Base-by-base conservation (phyloP, 805 yeast species). In the Starmerella sp. region DNA sequence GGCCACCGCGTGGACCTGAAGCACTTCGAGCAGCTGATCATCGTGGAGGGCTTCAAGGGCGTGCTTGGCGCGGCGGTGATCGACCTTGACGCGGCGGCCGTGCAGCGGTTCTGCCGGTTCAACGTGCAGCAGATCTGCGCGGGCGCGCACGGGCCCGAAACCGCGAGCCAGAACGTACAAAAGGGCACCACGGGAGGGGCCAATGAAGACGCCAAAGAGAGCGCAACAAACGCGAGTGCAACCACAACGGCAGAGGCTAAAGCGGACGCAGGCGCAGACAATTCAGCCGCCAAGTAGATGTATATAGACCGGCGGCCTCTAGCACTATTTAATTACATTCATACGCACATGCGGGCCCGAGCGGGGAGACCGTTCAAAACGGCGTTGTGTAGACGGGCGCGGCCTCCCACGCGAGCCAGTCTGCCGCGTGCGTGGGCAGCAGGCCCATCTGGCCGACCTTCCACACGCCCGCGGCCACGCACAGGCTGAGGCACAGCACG, bases 401-500 rank as follows among this genome's bases (percentile, higher is more conserved):
- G 2, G 61, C 63, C 65, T 89, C 95, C 90, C 95, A 90, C 6
- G 88, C 81, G 15, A 91, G 71, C 97, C 97, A 93, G 66, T 91
- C 98, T 60, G 95, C 83, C 47, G 77, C 77, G 38, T 81, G 83
- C 62, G 84, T 86, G 28, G 98, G 98, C 56, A 91, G 81, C 60
- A 91, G 73, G 0, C 97, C 97, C 96, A 91, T 86, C 28, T 76
- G 73, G 62, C 85, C 81, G 56, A 93, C 71, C 68, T 93, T 93
- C 81, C 87, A 89, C 15, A 89, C 64, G 2, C 97, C 97, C 38
- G 88, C 79, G 4, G 74, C 78, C 71, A 90, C 72, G 51, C 82
- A 76, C 5, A 78, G 76, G 45, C 81, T 44, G 56, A 78, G 79
- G 54, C 75, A 71, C 10, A 71, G 57, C 6, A 80, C 59, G 62